Conservation (phyloP, 164 flowering plant genomes). For the Dillenia suffruticosa region DNA sequence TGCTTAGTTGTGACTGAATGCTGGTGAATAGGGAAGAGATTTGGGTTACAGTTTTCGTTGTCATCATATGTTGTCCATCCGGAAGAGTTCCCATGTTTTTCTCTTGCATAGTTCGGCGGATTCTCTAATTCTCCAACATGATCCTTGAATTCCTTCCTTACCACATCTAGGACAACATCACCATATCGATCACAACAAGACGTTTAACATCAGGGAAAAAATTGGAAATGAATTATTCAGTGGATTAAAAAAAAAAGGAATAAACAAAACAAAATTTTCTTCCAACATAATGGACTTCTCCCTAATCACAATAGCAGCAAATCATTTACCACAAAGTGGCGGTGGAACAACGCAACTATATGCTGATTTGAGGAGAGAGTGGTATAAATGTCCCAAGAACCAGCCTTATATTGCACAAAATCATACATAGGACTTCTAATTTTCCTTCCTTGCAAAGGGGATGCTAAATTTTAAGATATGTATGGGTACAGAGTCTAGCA, state of each 20-base stretch:
- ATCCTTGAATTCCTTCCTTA: conserved; percentile 80
- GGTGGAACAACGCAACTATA: no score
- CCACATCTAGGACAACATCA: conserved; percentile 70
- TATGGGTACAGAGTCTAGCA: no score
- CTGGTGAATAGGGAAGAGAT: conserved; percentile 31
- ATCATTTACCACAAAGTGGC: no score
- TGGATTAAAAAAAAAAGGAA: background rate
- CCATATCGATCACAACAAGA: conserved; percentile 82
- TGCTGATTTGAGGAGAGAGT: no score
- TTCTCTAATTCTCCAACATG: conserved; percentile 71
- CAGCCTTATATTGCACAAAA: no score
- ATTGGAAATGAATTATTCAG: background rate
- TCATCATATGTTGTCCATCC: conserved; percentile 67
- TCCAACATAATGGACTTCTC: no score
- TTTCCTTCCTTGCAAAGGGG: no score
- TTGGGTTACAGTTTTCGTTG: conserved; percentile 68
- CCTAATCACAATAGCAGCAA: no score
- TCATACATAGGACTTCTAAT: no score
- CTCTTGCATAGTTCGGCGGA: conserved; percentile 30
- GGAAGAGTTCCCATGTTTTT: conserved; percentile 26
- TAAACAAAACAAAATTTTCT: background rate
- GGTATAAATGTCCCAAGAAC: no score
- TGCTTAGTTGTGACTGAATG: conserved; percentile 7
- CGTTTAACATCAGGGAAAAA: conserved; percentile 21
- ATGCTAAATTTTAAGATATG: no score